Evolutionary conservation across 176 grass and related monocot species (phyloP), one percentile per base, ranked within the genome.

Genomic region (Oryza rufipogon): DNA sequence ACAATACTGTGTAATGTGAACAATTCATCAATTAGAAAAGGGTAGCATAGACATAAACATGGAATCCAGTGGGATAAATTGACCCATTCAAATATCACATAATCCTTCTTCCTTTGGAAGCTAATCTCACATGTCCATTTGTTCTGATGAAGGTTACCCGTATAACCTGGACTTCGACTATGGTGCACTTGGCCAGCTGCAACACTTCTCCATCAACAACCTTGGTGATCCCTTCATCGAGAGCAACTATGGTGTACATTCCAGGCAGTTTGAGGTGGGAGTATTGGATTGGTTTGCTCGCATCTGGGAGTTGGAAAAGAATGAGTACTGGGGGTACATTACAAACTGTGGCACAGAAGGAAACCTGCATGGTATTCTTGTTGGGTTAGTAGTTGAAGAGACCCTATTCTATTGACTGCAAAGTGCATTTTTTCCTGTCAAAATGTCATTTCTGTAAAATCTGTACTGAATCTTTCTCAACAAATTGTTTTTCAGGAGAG

Each of bases 91-190:
- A 16, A 41, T 46, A 44, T 73, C 22, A 45, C 44, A 72, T 46
- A 4, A 63, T 63, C 20, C 58, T 3, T 47, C 20, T 73, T 47
- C 45, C 7, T 73, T 73, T 74, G 25, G 42, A 30, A 74, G 17
- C 44, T 16, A 49, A 38, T 47, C 66, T 64, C 54, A 78, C 16
- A 3, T 13, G 14, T 66, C 16, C n/a, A 2, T 83, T 65, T 72
- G 4, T 83, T 72, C 45, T 64, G 65, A 30, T 80, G 60, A 76
- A 97, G 94, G 94, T 20, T 97, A 97, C 61, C 94, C 91, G 4
- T 97, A 94, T 87, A 97, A 94, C 80, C 84, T 97, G 48, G 94
- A 97, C 73, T 97, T 97, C 6, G 94, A 97, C 78, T 94, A 97
- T 46, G 91, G 89, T 56, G 89, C 91, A 28, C 87, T 97, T 38